A percentile compares a stretch with the other conserved stretches of the same genome.
These are phyloP conservation scores for Leccinum barrowsii DNA, from an alignment of 768 basidiomycete species.

Conservation along the genomic window DNA sequence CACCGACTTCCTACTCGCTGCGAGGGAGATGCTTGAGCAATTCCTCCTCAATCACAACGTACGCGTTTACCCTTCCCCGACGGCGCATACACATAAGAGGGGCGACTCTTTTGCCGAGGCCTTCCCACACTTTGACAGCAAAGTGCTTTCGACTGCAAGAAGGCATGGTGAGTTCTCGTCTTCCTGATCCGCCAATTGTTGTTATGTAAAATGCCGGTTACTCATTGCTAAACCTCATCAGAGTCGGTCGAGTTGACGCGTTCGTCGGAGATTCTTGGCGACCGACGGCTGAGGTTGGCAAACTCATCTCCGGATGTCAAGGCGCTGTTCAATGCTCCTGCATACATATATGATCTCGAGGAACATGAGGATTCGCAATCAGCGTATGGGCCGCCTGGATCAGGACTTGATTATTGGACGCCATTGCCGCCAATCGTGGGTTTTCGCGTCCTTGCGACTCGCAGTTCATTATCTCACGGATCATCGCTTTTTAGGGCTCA, in stretches of 20 bases:
- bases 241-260: slow-evolving; percentile 78
- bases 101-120: slow-evolving; percentile 94
- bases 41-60: slow-evolving; percentile 83
- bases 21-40: slow-evolving; percentile 90
- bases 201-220: not conserved
- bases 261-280: slow-evolving; percentile 56
- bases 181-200: slow-evolving; percentile 31
- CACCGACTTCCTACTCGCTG: slow-evolving; percentile 86
- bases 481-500: slow-evolving; percentile 46
- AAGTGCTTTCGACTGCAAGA: slow-evolving; percentile 77
- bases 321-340: slow-evolving; percentile 85
- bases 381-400: slow-evolving; percentile 49
- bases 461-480: slow-evolving; percentile 20
- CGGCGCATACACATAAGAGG: slow-evolving; percentile 76
- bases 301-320: slow-evolving; percentile 94
- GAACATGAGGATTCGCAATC: slow-evolving; percentile 64
- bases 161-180: slow-evolving; percentile 49
- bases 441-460: slow-evolving; percentile 9
- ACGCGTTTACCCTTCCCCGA: slow-evolving; percentile 75
- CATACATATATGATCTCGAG: slow-evolving; percentile 79
- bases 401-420: slow-evolving; percentile 70
- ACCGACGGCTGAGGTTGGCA: slow-evolving; percentile 74
- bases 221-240: slow-evolving; percentile 26
- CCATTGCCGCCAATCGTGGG: slow-evolving; percentile 73
- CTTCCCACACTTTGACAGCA: slow-evolving; percentile 95